Conservation (phyloP, 306 rosid genomes). For the Acacia crassicarpa region DNA sequence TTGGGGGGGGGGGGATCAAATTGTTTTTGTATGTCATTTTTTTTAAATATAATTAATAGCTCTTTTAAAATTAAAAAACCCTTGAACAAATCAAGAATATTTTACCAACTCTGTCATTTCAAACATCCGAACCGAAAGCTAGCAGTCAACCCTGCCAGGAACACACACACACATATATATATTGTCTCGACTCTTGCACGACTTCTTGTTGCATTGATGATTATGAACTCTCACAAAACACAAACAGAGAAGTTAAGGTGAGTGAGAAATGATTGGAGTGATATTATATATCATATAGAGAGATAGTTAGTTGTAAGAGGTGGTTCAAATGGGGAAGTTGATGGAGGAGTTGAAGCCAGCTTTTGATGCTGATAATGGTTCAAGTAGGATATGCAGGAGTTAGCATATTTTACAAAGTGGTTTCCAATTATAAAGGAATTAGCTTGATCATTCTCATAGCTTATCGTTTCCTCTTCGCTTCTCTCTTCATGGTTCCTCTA, state of each 20-base stretch:
- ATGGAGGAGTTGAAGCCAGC: slow-evolving; percentile 18
- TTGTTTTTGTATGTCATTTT: no score
- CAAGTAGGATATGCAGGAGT: slow-evolving; percentile 22
- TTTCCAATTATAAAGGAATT: slow-evolving; percentile 11
- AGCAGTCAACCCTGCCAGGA: no score
- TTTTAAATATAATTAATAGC: no score
- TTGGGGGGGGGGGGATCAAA: no score
- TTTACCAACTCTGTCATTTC: no score
- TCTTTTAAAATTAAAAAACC: no score
- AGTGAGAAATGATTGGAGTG: not conserved
- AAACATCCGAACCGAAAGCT: no score
- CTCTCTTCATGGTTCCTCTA: slow-evolving; percentile 32
- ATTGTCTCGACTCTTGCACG: no score
- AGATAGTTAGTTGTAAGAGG: not conserved
- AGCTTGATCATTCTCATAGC: slow-evolving; percentile 20
- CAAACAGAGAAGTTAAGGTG: not conserved
- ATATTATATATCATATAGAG: no score
- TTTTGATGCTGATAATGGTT: slow-evolving; percentile 24
- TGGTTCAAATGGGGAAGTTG: not conserved
- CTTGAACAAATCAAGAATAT: no score
- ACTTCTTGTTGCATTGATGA: not conserved
- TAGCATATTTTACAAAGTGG: slow-evolving; percentile 30
- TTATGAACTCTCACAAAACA: not conserved
- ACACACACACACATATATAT: no score
- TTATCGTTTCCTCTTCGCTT: slow-evolving; percentile 28